Evolutionary conservation across 1,284 basidiomycete species (phyloP).

Genomic region (Calocybe gambosa): DNA sequence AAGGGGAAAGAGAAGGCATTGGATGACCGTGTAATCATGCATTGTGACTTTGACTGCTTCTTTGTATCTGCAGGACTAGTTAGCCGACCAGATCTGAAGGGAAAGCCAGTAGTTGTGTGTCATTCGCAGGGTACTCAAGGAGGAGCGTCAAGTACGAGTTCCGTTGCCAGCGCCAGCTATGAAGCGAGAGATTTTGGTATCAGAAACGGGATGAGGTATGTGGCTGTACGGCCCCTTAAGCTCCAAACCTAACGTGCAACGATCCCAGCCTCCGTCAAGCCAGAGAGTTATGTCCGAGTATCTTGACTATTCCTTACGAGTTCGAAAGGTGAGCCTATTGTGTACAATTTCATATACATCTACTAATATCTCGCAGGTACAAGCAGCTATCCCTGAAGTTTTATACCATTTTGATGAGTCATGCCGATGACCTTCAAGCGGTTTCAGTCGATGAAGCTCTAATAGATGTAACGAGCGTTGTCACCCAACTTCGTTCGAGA

Average conservation of each 20-base stretch:
- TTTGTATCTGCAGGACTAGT: slow-evolving; percentile 90
- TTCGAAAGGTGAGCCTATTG: slow-evolving; percentile 68
- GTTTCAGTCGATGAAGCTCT: slow-evolving; percentile 96
- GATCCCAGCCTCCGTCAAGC: slow-evolving; percentile 75
- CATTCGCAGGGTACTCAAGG: slow-evolving; percentile 79
- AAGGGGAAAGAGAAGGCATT: slow-evolving; percentile 45
- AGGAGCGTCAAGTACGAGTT: slow-evolving; percentile 76
- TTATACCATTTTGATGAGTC: slow-evolving; percentile 86
- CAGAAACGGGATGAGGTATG: slow-evolving; percentile 88
- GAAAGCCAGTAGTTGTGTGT: slow-evolving; percentile 90
- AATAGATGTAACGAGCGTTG: slow-evolving; percentile 77
- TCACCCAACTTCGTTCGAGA: slow-evolving; percentile 38
- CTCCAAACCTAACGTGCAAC: not conserved
- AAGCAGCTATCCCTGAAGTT: slow-evolving; percentile 79
- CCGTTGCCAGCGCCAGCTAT: slow-evolving; percentile 93
- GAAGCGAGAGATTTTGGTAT: slow-evolving; percentile 87
- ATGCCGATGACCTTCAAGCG: slow-evolving; percentile 90
- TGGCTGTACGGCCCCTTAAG: slow-evolving; percentile 9
- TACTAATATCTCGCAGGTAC: slow-evolving; percentile 48
- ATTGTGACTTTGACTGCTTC: slow-evolving; percentile 97
- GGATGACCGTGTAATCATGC: slow-evolving; percentile 74
- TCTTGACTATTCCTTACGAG: slow-evolving; percentile 87
- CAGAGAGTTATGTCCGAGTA: slow-evolving; percentile 65
- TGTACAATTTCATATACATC: not conserved
- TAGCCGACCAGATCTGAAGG: slow-evolving; percentile 70